phyloP scores from a whole-genome alignment of 305 asterid genomes.

The Withania somnifera region DNA sequence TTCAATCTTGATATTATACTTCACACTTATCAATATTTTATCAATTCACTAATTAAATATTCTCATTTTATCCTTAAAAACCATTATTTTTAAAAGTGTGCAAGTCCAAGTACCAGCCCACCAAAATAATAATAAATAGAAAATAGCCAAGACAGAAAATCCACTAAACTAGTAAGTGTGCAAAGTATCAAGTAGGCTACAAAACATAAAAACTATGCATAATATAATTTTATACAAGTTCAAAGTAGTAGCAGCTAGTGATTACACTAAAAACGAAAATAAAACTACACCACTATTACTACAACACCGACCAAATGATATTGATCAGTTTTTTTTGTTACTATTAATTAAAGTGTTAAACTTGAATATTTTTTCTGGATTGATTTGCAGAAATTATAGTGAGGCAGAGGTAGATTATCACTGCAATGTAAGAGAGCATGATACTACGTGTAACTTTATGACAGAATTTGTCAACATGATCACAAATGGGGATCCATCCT shows the following conservation, averaged over 20 bases:
- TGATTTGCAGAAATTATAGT: slow-evolving; percentile 31
- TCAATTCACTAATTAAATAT: background rate
- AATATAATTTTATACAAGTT: background rate
- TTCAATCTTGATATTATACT: background rate
- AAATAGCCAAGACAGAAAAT: background rate
- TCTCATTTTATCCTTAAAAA: background rate
- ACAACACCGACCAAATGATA: too few species aligned
- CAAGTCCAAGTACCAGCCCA: too few species aligned
- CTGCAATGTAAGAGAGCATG: slow-evolving; percentile 15
- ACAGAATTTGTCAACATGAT: slow-evolving; percentile 38
- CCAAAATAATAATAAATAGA: too few species aligned
- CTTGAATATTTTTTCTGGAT: slow-evolving; percentile 21
- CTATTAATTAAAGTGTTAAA: background rate
- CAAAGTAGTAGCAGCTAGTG: background rate
- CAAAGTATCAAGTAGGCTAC: background rate
- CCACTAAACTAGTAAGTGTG: too few species aligned
- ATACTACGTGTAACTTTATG: slow-evolving; percentile 15
- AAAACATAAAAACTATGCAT: background rate
- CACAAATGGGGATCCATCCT: slow-evolving; percentile 53
- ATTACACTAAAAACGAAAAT: background rate
- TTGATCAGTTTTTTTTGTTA: background rate
- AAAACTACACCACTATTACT: background rate
- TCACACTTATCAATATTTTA: background rate
- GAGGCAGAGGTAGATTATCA: slow-evolving; percentile 23
- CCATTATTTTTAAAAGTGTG: too few species aligned